These are phyloP conservation scores for Komagataella kurtzmanii DNA, from an alignment of 805 yeast species.

Conservation along the genomic window DNA sequence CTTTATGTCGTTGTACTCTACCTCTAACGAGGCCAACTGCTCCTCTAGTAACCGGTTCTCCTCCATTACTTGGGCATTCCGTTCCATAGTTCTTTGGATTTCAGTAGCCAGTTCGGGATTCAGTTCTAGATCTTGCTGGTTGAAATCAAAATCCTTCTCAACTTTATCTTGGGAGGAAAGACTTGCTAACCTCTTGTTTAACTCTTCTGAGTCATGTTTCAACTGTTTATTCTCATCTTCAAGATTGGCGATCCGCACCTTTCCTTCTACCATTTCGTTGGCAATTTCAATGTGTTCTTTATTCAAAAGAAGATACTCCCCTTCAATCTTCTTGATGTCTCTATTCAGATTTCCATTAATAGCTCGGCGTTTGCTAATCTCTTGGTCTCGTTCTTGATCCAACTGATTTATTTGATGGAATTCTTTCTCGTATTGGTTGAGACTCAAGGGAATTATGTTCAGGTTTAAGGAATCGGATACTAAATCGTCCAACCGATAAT, in stretches of 20 bases:
- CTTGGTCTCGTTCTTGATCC: slow-evolving; percentile 53
- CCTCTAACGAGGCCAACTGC: slow-evolving; percentile 27
- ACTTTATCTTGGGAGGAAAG: slow-evolving; percentile 13
- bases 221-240: slow-evolving; percentile 63
- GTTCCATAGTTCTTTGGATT: slow-evolving; percentile 43
- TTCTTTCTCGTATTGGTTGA: slow-evolving; percentile 62
- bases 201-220: slow-evolving; percentile 28
- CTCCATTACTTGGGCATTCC: slow-evolving; percentile 55
- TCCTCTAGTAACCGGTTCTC: slow-evolving; percentile 45
- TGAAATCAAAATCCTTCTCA: slow-evolving; percentile 10
- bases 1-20: slow-evolving; percentile 10
- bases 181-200: slow-evolving; percentile 25
- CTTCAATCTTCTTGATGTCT: slow-evolving; percentile 62
- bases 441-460: slow-evolving; percentile 56
- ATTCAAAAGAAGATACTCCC: slow-evolving; percentile 54
- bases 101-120: slow-evolving; percentile 28
- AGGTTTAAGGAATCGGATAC: slow-evolving; percentile 71
- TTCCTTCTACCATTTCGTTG: slow-evolving; percentile 72
- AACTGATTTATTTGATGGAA: slow-evolving; percentile 56
- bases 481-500: slow-evolving; percentile 57
- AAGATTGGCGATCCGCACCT: slow-evolving; percentile 62
- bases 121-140: slow-evolving; percentile 7
- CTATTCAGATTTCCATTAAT: slow-evolving; percentile 62
- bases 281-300: slow-evolving; percentile 79
- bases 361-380: slow-evolving; percentile 42